Conservation (phyloP, 2,329 filamentous ascomycete species). For the Neoscytalidium dimidiatum region DNA sequence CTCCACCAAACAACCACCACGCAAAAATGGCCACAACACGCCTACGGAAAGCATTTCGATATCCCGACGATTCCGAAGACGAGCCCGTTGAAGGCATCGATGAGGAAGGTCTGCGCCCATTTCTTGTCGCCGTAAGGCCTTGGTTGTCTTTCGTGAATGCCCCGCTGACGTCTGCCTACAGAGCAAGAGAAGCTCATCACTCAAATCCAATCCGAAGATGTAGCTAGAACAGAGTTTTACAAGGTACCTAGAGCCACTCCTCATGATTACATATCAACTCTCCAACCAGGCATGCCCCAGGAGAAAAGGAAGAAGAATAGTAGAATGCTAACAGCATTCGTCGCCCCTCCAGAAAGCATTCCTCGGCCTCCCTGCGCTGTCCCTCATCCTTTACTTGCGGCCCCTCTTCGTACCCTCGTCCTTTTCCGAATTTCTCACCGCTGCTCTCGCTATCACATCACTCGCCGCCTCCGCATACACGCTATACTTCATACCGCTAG, state of each 20-base stretch:
- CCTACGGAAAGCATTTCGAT: slow-evolving; percentile 75
- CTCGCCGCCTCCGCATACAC: slow-evolving; percentile 65
- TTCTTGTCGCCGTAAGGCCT: slow-evolving; percentile 5
- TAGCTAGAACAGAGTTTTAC: slow-evolving; percentile 35
- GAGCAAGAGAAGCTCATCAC: slow-evolving; percentile 68
- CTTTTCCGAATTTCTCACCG: slow-evolving; percentile 45
- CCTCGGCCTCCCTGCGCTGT: slow-evolving; percentile 60
- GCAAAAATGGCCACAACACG: slow-evolving; percentile 57
- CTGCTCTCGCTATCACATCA: slow-evolving; percentile 63
- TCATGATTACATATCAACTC: neutral
- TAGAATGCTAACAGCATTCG: slow-evolving; percentile 45
- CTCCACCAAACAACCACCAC: neutral
- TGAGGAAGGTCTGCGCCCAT: slow-evolving; percentile 63
- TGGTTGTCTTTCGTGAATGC: neutral
- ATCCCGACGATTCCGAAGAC: slow-evolving; percentile 63
- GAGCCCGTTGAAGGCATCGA: slow-evolving; percentile 67
- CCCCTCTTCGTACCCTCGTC: slow-evolving; percentile 44
- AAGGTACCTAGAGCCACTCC: slow-evolving; percentile 26
- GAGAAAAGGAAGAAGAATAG: slow-evolving; percentile 27
- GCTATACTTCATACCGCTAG: slow-evolving; percentile 59
- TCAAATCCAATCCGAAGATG: slow-evolving; percentile 57
- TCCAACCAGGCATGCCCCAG: slow-evolving; percentile 26
- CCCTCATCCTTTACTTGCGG: slow-evolving; percentile 58
- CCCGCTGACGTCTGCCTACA: slow-evolving; percentile 32
- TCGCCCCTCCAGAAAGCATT: slow-evolving; percentile 43